Conservation (phyloP, 441 rosid species). For the Mallotus repandus region DNA sequence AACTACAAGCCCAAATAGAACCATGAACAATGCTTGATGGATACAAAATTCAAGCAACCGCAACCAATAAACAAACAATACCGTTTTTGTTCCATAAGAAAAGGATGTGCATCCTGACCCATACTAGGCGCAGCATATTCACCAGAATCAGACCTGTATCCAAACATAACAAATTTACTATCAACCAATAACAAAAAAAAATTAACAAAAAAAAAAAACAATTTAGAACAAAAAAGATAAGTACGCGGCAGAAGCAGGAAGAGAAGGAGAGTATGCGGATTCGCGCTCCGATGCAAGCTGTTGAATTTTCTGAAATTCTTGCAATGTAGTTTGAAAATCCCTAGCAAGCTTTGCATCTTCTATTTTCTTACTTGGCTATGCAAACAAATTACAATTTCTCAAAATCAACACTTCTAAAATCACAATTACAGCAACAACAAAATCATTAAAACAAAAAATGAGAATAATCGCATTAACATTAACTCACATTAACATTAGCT, state of each 20-base stretch:
- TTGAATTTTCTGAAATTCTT: conserved; percentile 67
- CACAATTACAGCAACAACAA: neutral
- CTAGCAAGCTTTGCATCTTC: conserved; percentile 76
- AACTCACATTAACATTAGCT: conserved; percentile 39
- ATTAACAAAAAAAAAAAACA: neutral
- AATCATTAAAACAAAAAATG: neutral
- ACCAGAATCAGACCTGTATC: conserved; percentile 39
- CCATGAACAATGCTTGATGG: no score
- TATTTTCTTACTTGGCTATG: conserved; percentile 53
- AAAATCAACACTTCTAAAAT: neutral
- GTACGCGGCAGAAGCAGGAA: conserved; percentile 33
- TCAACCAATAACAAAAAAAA: neutral
- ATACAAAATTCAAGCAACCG: no score
- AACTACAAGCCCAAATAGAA: neutral
- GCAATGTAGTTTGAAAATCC: conserved; percentile 59
- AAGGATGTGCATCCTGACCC: conserved; percentile 46
- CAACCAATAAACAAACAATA: neutral
- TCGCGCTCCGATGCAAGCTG: conserved; percentile 72
- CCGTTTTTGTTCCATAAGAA: conserved; percentile 53
- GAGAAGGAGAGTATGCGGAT: conserved; percentile 55
- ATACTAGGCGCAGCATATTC: conserved; percentile 28
- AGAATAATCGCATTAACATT: conserved; percentile 33
- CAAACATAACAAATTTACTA: conserved; percentile 11
- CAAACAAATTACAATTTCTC: neutral
- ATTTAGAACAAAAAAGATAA: neutral